Base-by-base conservation (phyloP, 2,329 filamentous ascomycete genomes). In the Sclerotinia borealis region DNA sequence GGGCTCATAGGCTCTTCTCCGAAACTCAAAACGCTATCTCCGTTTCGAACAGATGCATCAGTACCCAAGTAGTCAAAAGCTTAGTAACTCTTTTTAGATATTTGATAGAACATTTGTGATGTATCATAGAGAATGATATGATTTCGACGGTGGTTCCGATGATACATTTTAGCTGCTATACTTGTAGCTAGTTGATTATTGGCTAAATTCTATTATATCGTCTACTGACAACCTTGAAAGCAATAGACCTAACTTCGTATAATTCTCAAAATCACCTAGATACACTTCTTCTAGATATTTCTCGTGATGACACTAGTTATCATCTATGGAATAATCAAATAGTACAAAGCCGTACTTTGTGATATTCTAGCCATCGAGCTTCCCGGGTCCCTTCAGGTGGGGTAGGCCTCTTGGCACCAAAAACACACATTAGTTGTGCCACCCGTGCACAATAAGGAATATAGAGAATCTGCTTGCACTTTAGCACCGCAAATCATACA, bases 351-450 rank as follows among this genome's bases (percentile, higher is more conserved):
- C 37, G 37, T 31, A 17, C 1, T 43, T 43, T 19, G 39, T 43
- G 37, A 10, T 15, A 22, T 43, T 56, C 52, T 43, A 56, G 37
- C 37, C 52, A 43, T 31, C 11, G 17, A 31, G 22, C 52, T 41
- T 56, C 52, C 37, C 52, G 52, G 52, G 52, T 56, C 52, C 52
- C 52, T 56, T 56, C 37, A 56, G 37, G 52, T 43, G 52, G 37
- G 52, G 52, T 55, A 55, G 52, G 11, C 29, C 10, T 36, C 51
- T 41, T 55, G 25, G 52, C 37, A 43, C 11, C 8, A 19, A 43
- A 56, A 56, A 55, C 27, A 56, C 27, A 10, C 47, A 43, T 55
- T 41, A 41, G 29, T 55, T 56, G 52, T 43, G 52, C 37, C 52
- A 19, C 37, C 52, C 27, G 52, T 56, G 25, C 52, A 54, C 51